Evolutionary conservation across 371 early-diverging fungal genomes (phyloP), one percentile per base, ranked within the genome.

Genomic region (Apophysomyces trapeziformis): DNA sequence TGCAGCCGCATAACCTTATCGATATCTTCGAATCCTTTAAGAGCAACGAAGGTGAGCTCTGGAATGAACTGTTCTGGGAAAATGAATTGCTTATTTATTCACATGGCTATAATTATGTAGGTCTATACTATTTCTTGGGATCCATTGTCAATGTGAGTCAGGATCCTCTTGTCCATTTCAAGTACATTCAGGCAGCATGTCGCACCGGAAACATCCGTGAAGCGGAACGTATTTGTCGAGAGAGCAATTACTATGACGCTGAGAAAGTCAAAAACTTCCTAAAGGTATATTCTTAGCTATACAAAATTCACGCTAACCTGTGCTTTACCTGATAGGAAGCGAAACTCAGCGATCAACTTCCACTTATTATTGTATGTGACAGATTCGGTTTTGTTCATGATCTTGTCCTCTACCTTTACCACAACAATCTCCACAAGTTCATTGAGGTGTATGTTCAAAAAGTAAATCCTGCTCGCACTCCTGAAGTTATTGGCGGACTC

Each of bases 391-490:
- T 93, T 86, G 97, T 99, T 26, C 98, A 97, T 70, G 99, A 99
- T 72, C 84, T 99, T 38, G 94, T 99, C 9, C 87, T 99, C 39
- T 96, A 93, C 70, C 82, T 99, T 68, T 96, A 96, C 79, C 94
- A 97, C 68, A 95, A 95, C 82, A 89, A 92, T 66, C 73, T 95
- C 66, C 89, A 87, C 78, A 96, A 95, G 86, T 97, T 93, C 82
- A 97, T 99, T 69, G 99, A 98, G 79, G 92, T 96, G 38, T 99
- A 99, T 67, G 98, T 98, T 11, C 98, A 98, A 73, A 96, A 96
- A 70, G 98, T 99, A 65, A 99, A 99, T 73, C 89, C 96, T 1
- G 72, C 90, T 13, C 94, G 98, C 68, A 94, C 96, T 14, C 98
- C 99, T 45, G 91, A 91, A 61, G 99, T 99, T 41, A 84, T 99